Base-by-base conservation (phyloP, 2,329 filamentous ascomycete species). In the Beauveria australis region DNA sequence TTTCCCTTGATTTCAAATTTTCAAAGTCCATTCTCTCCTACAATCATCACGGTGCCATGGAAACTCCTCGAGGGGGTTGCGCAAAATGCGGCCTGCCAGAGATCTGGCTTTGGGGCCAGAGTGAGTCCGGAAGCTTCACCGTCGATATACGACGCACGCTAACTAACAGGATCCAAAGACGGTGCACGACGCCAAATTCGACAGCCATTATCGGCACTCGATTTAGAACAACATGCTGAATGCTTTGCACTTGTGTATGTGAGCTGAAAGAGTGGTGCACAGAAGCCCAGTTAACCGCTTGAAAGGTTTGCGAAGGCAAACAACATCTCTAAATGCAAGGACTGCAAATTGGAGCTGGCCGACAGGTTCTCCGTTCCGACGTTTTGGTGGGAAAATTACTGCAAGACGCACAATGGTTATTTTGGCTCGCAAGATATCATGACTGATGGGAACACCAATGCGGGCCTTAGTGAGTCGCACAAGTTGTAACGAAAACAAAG, bases 391-490 rank as follows among this genome's bases (percentile, higher is more conserved):
- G n/a, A 22, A 18, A 7, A 37, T 0, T 59, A 56, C n/a, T 59
- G 41, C 54, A 62, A 46, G 60, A 54, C 18, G 22, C 28, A 40
- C n/a, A 64, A 63, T 33, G 62, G 63, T 8, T 64, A 62, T 22
- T 64, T 64, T 53, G 63, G 63, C 22, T 57, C 46, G 8, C 48
- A 63, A 55, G 63, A 64, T 4, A 26, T 64, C 12, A 9, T 63
- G 6, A 59, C 64, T 28, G 53, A 65, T 0, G 28, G 63, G 2
- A 65, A 62, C 7, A 40, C 55, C 28, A 19, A 46, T 3, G 37
- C 59, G 2, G 64, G 59, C 14, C 43, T 66, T 8, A 67, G 67
- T 71, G 55, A n/a, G 70, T 64, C 19, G 1, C 7, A 3, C 22
- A 28, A 2, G 14, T 19, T 6, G 9, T 10, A 9, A 33, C 9